Percentiles rank a stretch among this genome's conserved stretches.
These are phyloP conservation scores for Leucocoprinus sp. DNA, from an alignment of 768 basidiomycete genomes.

Conservation along the genomic window DNA sequence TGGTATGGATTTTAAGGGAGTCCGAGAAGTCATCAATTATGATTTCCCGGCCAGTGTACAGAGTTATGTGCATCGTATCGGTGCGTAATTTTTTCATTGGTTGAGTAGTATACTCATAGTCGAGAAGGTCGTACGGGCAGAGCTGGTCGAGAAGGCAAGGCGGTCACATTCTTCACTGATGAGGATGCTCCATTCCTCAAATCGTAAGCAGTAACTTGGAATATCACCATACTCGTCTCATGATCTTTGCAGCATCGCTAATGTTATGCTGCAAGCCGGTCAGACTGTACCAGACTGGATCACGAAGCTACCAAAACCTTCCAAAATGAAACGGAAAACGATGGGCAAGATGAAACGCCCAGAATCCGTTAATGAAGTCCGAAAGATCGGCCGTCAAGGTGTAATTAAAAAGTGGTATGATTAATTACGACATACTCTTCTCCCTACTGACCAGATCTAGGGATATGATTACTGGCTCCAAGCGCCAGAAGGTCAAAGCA, in stretches of 20 bases:
- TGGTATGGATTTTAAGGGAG: constrained; percentile 96
- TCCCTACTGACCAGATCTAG: constrained; percentile 25
- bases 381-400: constrained; percentile 59
- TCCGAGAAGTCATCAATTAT: constrained; percentile 91
- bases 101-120: constrained; percentile 6
- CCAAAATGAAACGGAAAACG: constrained; percentile 75
- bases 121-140: constrained; percentile 82
- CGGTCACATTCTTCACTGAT: constrained; percentile 93
- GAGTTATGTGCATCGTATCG: constrained; percentile 94
- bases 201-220: constrained; percentile 37
- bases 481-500: constrained; percentile 42
- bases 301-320: constrained; percentile 86
- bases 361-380: constrained; percentile 63
- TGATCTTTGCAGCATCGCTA: constrained; percentile 63
- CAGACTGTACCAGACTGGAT: constrained; percentile 94
- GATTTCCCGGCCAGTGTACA: constrained; percentile 96
- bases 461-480: constrained; percentile 74
- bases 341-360: constrained; percentile 83
- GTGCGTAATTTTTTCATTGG: constrained; percentile 24
- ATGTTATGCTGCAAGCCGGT: constrained; percentile 90
- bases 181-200: constrained; percentile 90
- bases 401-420: constrained; percentile 66
- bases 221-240: constrained; percentile 6
- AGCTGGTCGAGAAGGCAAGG: constrained; percentile 86
- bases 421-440: neutral